Evolutionary conservation across 441 rosid species (phyloP).

Genomic region (Bocquillonia castaneifolia): DNA sequence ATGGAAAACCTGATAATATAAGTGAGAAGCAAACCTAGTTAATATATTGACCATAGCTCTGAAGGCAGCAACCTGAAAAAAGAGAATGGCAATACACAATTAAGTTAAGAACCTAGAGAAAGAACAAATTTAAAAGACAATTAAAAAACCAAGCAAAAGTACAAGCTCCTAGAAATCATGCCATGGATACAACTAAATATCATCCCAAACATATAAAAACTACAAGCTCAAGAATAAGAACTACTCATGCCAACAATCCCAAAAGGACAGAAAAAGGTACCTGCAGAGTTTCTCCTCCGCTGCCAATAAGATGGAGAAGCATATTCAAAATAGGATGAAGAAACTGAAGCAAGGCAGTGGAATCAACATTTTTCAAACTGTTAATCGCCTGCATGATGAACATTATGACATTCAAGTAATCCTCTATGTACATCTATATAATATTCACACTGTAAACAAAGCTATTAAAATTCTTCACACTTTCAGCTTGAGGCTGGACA

Average conservation of each 20-base stretch:
- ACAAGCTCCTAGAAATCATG: too few relatives aligned
- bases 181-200: slow-evolving; percentile 15
- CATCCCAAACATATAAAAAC: slow-evolving; percentile 6
- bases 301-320: slow-evolving; percentile 99
- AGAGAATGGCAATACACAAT: slow-evolving; percentile 7
- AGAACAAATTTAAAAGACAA: slow-evolving; percentile 3
- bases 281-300: slow-evolving; percentile 99
- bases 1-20: background rate
- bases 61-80: slow-evolving; percentile 93
- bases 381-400: slow-evolving; percentile 81
- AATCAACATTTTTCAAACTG: slow-evolving; percentile 97
- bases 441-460: too few relatives aligned
- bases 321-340: slow-evolving; percentile 94
- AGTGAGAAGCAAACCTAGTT: slow-evolving; percentile 59
- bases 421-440: background rate
- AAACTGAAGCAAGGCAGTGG: slow-evolving; percentile 98
- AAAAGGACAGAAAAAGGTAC: slow-evolving; percentile 31
- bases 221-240: slow-evolving; percentile 3
- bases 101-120: slow-evolving; percentile 3
- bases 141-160: slow-evolving; percentile 13
- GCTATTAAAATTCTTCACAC: background rate
- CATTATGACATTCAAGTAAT: slow-evolving; percentile 5
- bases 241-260: slow-evolving; percentile 9
- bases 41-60: slow-evolving; percentile 99
- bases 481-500: background rate